phyloP scores from a whole-genome alignment of 805 yeast genomes.

The Yamadazyma olivae region DNA sequence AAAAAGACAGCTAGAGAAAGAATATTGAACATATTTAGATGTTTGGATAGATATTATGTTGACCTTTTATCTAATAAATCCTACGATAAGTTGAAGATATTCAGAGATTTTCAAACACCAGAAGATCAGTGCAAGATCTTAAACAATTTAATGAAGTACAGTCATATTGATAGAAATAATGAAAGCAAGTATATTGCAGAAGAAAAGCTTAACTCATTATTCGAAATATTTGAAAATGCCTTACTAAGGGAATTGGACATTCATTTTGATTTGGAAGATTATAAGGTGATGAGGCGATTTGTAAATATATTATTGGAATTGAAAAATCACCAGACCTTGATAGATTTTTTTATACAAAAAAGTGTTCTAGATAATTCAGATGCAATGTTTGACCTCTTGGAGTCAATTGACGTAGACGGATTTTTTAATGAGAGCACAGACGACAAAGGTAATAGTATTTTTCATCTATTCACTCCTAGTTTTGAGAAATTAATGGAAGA shows the following conservation, averaged over 20 bases:
- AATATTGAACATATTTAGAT: conserved; percentile 34
- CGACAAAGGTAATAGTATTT: conserved; percentile 6
- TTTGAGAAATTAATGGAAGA: conserved; percentile 23
- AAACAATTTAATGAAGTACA: conserved; percentile 37
- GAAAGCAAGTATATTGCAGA: conserved; percentile 25
- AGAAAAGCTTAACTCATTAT: conserved; percentile 49
- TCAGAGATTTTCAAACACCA: conserved; percentile 46
- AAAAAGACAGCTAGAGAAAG: conserved; percentile 35
- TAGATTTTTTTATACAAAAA: conserved; percentile 43
- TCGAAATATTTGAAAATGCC: conserved; percentile 72
- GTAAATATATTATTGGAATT: conserved; percentile 33
- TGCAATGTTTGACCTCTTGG: conserved; percentile 23
- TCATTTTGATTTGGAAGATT: conserved; percentile 49
- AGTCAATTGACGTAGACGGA: conserved; percentile 19
- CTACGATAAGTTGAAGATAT: conserved; percentile 42
- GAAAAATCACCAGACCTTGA: conserved; percentile 40
- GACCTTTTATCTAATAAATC: conserved; percentile 42
- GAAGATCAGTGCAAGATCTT: conserved; percentile 50
- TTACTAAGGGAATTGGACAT: conserved; percentile 65
- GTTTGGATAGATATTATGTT: conserved; percentile 42
- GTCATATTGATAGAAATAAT: conserved; percentile 30
- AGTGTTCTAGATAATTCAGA: conserved; percentile 32
- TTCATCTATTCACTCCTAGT: conserved; percentile 7
- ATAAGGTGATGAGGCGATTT: conserved; percentile 31
- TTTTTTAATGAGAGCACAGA: conserved; percentile 16